These are phyloP conservation scores for Rugosomyces carneus DNA, from an alignment of 1,284 basidiomycete genomes.

Conservation along the genomic window DNA sequence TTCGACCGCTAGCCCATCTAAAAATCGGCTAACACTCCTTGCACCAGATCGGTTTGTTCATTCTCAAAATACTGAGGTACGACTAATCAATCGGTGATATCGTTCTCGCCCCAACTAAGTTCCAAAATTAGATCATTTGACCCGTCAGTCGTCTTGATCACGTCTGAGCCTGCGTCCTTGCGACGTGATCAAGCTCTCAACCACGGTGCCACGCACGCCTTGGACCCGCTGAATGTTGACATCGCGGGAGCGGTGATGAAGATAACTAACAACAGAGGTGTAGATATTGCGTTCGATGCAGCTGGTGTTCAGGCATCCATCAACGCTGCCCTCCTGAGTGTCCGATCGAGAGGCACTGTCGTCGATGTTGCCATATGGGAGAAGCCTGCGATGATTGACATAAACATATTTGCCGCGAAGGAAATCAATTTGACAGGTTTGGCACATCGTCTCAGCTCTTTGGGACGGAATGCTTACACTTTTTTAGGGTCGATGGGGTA, in stretches of 20 bases:
- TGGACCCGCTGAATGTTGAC: slow-evolving; percentile 19
- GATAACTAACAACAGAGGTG: slow-evolving; percentile 21
- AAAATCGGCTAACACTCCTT: not conserved
- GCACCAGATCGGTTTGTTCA: slow-evolving; percentile 20
- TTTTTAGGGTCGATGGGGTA: slow-evolving; percentile 23
- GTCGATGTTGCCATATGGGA: slow-evolving; percentile 29
- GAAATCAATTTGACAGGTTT: slow-evolving; percentile 27
- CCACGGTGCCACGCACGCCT: slow-evolving; percentile 22
- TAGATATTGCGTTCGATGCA: slow-evolving; percentile 28
- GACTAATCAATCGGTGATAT: not conserved
- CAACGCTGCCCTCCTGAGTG: slow-evolving; percentile 20
- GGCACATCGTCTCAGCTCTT: not conserved
- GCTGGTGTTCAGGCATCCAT: slow-evolving; percentile 25
- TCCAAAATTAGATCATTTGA: slow-evolving; percentile 22
- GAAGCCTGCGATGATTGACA: slow-evolving; percentile 17
- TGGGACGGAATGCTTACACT: not conserved
- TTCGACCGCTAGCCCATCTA: not conserved
- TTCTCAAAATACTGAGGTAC: slow-evolving; percentile 21
- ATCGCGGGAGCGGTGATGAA: slow-evolving; percentile 14
- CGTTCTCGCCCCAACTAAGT: not conserved
- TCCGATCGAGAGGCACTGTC: slow-evolving; percentile 24
- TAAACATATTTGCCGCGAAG: slow-evolving; percentile 21
- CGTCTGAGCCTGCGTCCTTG: slow-evolving; percentile 24
- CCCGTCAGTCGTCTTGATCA: slow-evolving; percentile 18
- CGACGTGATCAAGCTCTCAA: slow-evolving; percentile 23